Conservation (phyloP, 148 eudicot genomes). For the Bassia scoparia region DNA sequence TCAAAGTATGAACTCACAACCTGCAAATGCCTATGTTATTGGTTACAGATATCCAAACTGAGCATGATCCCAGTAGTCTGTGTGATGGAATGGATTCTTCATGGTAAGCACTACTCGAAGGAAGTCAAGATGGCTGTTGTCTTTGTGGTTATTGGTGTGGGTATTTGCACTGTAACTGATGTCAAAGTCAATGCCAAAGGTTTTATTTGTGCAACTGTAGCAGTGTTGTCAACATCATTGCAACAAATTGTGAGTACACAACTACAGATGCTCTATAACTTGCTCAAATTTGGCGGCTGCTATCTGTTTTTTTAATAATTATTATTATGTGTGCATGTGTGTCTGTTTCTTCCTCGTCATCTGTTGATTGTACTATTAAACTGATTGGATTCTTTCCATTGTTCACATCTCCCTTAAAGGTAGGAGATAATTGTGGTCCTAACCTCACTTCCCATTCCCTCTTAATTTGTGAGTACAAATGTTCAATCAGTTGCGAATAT, state of each 20-base stretch:
- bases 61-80: constrained; percentile 91
- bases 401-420: neutral
- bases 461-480: neutral
- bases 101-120: constrained; percentile 56
- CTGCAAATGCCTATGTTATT: neutral
- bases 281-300: neutral
- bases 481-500: too few relatives aligned
- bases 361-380: neutral
- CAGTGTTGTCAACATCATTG: constrained; percentile 64
- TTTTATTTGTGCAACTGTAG: constrained; percentile 68
- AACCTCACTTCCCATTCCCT: neutral
- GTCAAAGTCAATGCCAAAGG: constrained; percentile 80
- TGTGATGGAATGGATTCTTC: constrained; percentile 78
- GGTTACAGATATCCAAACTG: constrained; percentile 62
- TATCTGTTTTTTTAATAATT: constrained; percentile 1
- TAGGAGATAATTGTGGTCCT: too few relatives aligned
- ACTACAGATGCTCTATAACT: neutral
- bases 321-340: too few relatives aligned
- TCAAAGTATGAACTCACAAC: neutral
- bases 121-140: constrained; percentile 76
- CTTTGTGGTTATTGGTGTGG: constrained; percentile 77
- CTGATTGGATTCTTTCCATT: neutral
- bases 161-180: constrained; percentile 81
- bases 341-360: constrained; percentile 2
- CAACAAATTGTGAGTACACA: constrained; percentile 70